Base-by-base conservation (phyloP, 179 eudicot species). In the Beta macrorhiza region DNA sequence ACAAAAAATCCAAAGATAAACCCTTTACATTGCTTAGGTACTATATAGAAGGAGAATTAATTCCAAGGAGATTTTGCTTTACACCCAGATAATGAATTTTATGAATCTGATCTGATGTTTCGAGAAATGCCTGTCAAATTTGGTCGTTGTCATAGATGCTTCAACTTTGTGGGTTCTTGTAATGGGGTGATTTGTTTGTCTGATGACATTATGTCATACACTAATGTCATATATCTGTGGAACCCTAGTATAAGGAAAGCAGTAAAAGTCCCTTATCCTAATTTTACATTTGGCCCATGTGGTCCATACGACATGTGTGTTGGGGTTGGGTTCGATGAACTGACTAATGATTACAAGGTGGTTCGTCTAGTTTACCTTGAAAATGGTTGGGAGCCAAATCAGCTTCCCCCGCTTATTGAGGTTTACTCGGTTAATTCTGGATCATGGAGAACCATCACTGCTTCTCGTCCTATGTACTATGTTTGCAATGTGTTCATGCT, bases 101-200 rank as follows among this genome's bases (percentile, higher is more conserved):
- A 9, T 72, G 57, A 5, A 19, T 55, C 57, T 5, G 5, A 72
- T 10, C 20, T 51, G 6, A 17, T 19, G 47, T 25, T 67, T 15
- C 16, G 5, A 44, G 64, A 55, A 56, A 1, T 74, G 45, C 77
- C 77, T 0, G 32, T 56, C 5, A n/a, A 56, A n/a, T 32, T 15
- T 22, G 4, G 11, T 32, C 25, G 20, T 74, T 10, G 13, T 42
- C 11, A 25, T 5, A 4, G 11, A 49, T 76, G 68, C 61, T 74
- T 74, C 4, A 61, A 45, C 8, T 77, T 83, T 49, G 71, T 86
- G 7, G 84, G 88, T 52, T 51, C 73, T 52, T 80, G 81, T 32
- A 86, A 83, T 57, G 82, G 88, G 13, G 64, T 86, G n/a, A 2
- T 86, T 12, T 82, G 85, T 62, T 80, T 85, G 25, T 68, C 79